Conservation (phyloP, 352 stramenopile genomes). For the Pilasporangium apinafurcum region DNA sequence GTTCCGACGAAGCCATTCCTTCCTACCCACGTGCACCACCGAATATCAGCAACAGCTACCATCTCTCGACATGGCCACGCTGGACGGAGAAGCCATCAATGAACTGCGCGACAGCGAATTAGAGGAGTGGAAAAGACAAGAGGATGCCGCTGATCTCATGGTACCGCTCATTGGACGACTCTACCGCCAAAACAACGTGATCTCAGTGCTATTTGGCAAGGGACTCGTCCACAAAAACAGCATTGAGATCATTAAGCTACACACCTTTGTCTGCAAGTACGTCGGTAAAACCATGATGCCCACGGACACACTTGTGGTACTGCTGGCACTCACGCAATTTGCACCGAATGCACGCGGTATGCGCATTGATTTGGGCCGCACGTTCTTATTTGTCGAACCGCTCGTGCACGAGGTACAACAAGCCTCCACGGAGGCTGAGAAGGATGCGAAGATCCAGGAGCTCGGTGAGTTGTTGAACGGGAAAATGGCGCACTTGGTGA, state of each 20-base stretch:
- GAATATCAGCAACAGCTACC: constrained; percentile 19
- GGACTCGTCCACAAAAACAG: constrained; percentile 82
- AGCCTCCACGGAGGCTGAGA: constrained; percentile 17
- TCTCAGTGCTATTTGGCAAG: constrained; percentile 81
- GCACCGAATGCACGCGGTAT: constrained; percentile 54
- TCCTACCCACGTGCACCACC: background rate
- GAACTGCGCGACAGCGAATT: constrained; percentile 53
- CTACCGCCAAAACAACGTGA: constrained; percentile 79
- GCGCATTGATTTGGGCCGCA: constrained; percentile 75
- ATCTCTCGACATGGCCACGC: no score
- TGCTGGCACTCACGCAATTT: constrained; percentile 56
- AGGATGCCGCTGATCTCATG: constrained; percentile 80
- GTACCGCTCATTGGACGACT: constrained; percentile 76
- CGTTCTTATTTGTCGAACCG: constrained; percentile 58
- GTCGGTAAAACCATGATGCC: constrained; percentile 70
- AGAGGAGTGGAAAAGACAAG: constrained; percentile 71
- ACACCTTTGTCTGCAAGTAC: constrained; percentile 84
- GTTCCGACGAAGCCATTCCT: background rate
- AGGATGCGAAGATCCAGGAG: constrained; percentile 33
- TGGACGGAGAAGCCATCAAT: constrained; percentile 41
- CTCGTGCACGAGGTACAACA: constrained; percentile 44
- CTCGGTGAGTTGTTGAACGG: constrained; percentile 49
- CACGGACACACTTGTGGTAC: constrained; percentile 66
- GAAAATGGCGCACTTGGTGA: constrained; percentile 48
- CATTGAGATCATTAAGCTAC: constrained; percentile 78